phyloP scores from a whole-genome alignment of 139 green algal species.

The Zygnema circumcarinatum region DNA sequence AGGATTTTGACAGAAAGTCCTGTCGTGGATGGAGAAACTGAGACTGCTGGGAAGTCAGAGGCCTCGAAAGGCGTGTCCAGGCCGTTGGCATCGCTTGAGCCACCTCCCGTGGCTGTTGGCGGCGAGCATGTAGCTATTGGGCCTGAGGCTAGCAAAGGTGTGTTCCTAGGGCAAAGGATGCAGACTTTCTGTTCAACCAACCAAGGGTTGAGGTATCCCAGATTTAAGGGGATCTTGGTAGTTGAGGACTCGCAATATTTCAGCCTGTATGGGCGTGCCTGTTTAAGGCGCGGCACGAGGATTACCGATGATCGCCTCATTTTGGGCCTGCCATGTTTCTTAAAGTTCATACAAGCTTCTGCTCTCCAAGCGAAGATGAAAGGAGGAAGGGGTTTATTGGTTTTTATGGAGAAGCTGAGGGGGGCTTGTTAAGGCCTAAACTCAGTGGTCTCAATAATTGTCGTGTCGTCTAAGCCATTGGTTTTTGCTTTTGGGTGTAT shows the following conservation, averaged over 20 bases:
- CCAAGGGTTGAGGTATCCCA: not conserved
- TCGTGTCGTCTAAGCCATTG: too few relatives aligned
- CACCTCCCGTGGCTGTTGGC: not conserved
- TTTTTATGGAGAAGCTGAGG: too few relatives aligned
- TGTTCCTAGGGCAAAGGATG: not conserved
- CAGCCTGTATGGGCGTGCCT: not conserved
- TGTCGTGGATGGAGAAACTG: not conserved
- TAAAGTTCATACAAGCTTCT: not conserved
- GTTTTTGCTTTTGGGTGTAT: too few relatives aligned
- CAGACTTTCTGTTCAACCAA: not conserved
- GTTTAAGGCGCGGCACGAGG: not conserved
- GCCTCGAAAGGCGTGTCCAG: not conserved
- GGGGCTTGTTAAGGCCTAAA: too few relatives aligned
- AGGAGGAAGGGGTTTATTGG: too few relatives aligned
- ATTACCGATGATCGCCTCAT: not conserved
- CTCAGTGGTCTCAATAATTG: too few relatives aligned
- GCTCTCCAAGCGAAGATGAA: not conserved
- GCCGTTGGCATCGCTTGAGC: not conserved
- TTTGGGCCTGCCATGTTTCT: not conserved
- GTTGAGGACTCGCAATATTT: not conserved
- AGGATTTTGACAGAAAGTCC: too few relatives aligned
- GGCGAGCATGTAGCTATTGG: not conserved
- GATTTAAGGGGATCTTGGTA: not conserved
- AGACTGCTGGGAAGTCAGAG: not conserved
- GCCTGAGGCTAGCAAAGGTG: not conserved